Conservation (phyloP, 345 rosid species). For the Ricinus communis region DNA sequence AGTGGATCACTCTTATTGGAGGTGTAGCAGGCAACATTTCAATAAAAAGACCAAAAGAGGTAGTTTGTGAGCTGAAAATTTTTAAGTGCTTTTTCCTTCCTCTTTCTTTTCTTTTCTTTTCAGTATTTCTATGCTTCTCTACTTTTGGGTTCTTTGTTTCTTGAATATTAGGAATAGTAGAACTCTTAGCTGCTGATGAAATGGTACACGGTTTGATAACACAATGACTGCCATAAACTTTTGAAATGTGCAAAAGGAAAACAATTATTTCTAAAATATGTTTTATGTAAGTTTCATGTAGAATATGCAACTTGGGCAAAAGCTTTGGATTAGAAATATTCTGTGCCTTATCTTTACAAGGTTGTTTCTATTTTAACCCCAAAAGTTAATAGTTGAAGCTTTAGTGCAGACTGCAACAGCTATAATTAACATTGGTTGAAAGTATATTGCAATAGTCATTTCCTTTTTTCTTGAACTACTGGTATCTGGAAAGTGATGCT, state of each 20-base stretch:
- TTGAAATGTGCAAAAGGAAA: neutral
- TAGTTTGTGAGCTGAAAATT: constrained; percentile 21
- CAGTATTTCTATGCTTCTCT: neutral
- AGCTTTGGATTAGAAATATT: neutral
- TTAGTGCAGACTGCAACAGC: neutral
- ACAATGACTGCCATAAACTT: neutral
- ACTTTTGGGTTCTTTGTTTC: neutral
- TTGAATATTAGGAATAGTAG: neutral
- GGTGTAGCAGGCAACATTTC: constrained; percentile 81
- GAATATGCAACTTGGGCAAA: constrained; percentile 2
- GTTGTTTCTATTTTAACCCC: neutral
- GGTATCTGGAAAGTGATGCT: no score
- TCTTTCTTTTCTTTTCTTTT: neutral
- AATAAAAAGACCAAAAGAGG: constrained; percentile 98
- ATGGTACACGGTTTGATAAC: neutral
- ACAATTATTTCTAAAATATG: neutral
- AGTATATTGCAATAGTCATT: neutral
- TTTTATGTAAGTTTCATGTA: neutral
- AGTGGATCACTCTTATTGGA: constrained; percentile 91
- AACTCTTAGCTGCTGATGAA: neutral
- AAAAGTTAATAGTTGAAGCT: neutral
- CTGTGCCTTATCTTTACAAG: neutral
- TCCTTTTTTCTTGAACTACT: neutral
- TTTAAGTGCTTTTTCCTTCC: neutral
- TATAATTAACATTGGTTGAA: neutral